A percentile compares a stretch with the other conserved stretches of the same genome.
These are phyloP conservation scores for Boletus rex-veris DNA, from an alignment of 768 basidiomycete species.

Conservation along the genomic window DNA sequence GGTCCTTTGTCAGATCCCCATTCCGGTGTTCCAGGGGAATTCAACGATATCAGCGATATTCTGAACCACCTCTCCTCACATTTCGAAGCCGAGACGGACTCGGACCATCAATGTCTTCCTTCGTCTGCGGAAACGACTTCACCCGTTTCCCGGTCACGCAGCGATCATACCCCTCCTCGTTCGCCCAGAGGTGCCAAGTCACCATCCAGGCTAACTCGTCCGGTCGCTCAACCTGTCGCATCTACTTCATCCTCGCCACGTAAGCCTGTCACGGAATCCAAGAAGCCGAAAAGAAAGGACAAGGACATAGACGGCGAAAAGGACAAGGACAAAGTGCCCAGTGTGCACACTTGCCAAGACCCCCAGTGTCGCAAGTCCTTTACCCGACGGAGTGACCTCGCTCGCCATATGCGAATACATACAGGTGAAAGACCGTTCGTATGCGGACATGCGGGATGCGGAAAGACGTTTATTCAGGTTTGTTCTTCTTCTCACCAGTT, in stretches of 20 bases:
- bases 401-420: constrained; percentile 85
- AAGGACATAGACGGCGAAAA: constrained; percentile 25
- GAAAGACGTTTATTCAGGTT: constrained; percentile 93
- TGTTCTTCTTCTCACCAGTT: constrained; percentile 9
- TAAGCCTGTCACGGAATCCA: constrained; percentile 21
- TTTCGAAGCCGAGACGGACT: constrained; percentile 57
- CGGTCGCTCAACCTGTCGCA: constrained; percentile 40
- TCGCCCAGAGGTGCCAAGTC: constrained; percentile 30
- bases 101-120: constrained; percentile 38
- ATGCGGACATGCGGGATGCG: constrained; percentile 68
- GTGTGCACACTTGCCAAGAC: constrained; percentile 63
- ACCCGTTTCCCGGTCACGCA: constrained; percentile 30
- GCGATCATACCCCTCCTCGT: constrained; percentile 16
- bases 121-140: constrained; percentile 31
- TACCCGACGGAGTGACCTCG: constrained; percentile 77
- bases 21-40: constrained; percentile 53
- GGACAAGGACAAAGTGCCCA: constrained; percentile 46
- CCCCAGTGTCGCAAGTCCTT: constrained; percentile 78
- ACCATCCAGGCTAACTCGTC: constrained; percentile 36
- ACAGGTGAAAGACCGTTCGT: constrained; percentile 86
- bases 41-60: constrained; percentile 73
- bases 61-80: constrained; percentile 68
- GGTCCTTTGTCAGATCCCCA: constrained; percentile 41
- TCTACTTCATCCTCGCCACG: constrained; percentile 46
- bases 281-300: constrained; percentile 27